Evolutionary conservation across 164 flowering plant genomes (phyloP).

Genomic region (Macadamia tetraphylla): DNA sequence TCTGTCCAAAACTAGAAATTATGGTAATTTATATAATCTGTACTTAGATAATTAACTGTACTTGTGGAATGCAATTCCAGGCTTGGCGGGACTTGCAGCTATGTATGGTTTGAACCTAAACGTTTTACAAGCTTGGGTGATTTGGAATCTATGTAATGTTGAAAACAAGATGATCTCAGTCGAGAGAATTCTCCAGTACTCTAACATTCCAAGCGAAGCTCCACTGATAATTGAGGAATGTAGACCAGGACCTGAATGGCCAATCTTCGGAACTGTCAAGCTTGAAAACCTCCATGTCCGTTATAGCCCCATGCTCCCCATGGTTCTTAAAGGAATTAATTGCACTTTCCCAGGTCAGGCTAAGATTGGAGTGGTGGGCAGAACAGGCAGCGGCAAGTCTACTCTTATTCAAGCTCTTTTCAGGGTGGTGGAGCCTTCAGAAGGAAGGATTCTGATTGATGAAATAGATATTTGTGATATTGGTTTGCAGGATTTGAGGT

Average conservation of each 20-base stretch:
- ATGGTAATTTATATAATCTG: background rate
- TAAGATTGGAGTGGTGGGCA: slow-evolving; percentile 78
- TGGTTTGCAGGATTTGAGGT: slow-evolving; percentile 74
- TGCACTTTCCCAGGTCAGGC: slow-evolving; percentile 64
- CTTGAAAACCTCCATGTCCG: slow-evolving; percentile 53
- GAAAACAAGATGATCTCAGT: slow-evolving; percentile 87
- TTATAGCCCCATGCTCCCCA: slow-evolving; percentile 58
- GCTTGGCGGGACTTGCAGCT: slow-evolving; percentile 74
- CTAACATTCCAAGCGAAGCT: slow-evolving; percentile 66
- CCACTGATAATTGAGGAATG: slow-evolving; percentile 49
- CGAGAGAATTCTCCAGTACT: slow-evolving; percentile 71
- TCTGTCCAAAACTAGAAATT: background rate
- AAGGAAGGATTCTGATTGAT: slow-evolving; percentile 62
- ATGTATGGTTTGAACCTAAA: slow-evolving; percentile 76
- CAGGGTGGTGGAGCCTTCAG: slow-evolving; percentile 63
- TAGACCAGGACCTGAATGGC: slow-evolving; percentile 70
- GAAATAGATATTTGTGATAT: slow-evolving; percentile 55
- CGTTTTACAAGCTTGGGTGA: slow-evolving; percentile 75
- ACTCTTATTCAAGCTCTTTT: slow-evolving; percentile 84
- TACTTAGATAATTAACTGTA: slow-evolving; percentile 1
- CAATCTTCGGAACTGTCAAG: slow-evolving; percentile 44
- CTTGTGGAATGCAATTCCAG: slow-evolving; percentile 26
- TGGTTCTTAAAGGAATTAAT: slow-evolving; percentile 58
- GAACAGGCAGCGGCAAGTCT: slow-evolving; percentile 95
- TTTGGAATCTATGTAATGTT: slow-evolving; percentile 80